Evolutionary conservation across 1,284 basidiomycete genomes (phyloP).

Genomic region (Wallemia hederae): DNA sequence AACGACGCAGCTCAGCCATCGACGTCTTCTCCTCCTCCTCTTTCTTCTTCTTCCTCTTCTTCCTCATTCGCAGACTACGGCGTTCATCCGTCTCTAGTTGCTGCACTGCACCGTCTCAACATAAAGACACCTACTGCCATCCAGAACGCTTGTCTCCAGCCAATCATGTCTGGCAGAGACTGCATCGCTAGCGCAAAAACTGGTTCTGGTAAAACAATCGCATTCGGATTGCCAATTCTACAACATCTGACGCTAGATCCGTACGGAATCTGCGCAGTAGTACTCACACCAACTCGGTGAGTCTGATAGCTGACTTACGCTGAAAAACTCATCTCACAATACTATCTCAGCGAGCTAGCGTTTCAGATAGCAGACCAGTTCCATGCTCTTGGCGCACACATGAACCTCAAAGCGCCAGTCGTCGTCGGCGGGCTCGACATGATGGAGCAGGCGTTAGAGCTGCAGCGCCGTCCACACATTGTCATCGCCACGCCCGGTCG

Average conservation of each 20-base stretch:
- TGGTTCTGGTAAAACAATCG: constrained; percentile 89
- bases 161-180: constrained; percentile 34
- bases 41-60: neutral
- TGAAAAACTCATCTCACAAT: neutral
- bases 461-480: constrained; percentile 61
- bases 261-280: constrained; percentile 72
- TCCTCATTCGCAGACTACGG: neutral
- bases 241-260: constrained; percentile 67
- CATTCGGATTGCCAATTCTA: constrained; percentile 82
- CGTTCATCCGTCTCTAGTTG: neutral
- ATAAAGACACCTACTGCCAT: neutral
- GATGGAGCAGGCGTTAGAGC: constrained; percentile 71
- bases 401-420: constrained; percentile 56
- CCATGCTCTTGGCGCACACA: constrained; percentile 51
- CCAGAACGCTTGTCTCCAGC: neutral
- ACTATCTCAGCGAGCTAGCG: constrained; percentile 44
- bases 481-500: constrained; percentile 89
- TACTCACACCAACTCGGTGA: constrained; percentile 76
- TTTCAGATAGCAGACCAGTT: constrained; percentile 95
- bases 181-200: constrained; percentile 95
- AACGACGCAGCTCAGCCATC: no score
- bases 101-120: neutral
- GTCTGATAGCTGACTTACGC: constrained; percentile 6
- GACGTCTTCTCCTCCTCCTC: no score
- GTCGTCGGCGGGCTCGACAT: constrained; percentile 97